A percentile compares a stretch with the other conserved stretches of the same genome.
phyloP scores from a whole-genome alignment of 805 yeast species.

The Saccharomycopsis fermentans region DNA sequence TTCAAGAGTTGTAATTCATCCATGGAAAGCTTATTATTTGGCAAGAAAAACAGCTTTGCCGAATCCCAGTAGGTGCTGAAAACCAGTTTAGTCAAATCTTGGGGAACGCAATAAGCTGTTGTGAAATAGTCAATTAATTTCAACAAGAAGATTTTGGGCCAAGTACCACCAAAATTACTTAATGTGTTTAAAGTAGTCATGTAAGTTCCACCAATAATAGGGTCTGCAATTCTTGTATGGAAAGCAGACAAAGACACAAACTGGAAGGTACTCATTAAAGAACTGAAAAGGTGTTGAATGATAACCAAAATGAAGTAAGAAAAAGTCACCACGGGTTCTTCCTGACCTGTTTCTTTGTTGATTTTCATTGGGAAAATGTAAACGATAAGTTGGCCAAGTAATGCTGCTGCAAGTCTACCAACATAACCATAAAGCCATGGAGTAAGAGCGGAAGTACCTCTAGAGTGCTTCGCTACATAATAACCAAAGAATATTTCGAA shows the following conservation, averaged over 20 bases:
- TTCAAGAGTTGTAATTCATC: constrained; percentile 2
- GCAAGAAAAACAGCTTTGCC: not conserved
- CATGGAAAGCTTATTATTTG: not conserved
- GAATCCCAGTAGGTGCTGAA: not conserved
- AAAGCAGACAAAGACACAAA: constrained; percentile 91
- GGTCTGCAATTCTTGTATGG: constrained; percentile 93
- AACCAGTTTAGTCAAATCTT: not conserved
- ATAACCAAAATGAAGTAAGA: constrained; percentile 63
- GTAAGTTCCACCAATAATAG: constrained; percentile 92
- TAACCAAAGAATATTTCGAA: constrained; percentile 92
- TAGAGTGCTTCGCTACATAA: constrained; percentile 91
- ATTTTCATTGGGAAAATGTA: constrained; percentile 48
- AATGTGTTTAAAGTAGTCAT: constrained; percentile 93
- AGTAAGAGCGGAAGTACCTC: constrained; percentile 56
- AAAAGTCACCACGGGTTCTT: constrained; percentile 32
- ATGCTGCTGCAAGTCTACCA: constrained; percentile 71
- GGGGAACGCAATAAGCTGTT: constrained; percentile 41
- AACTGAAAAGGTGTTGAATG: constrained; percentile 71
- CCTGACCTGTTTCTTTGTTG: constrained; percentile 26
- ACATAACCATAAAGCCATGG: constrained; percentile 89
- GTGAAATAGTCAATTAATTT: constrained; percentile 75
- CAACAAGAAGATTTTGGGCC: constrained; percentile 85
- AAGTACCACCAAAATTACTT: constrained; percentile 91
- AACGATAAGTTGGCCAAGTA: constrained; percentile 64
- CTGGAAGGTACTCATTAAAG: constrained; percentile 91